Conservation (phyloP, 2,329 filamentous ascomycete species). For the Pyricularia pennisetigena region DNA sequence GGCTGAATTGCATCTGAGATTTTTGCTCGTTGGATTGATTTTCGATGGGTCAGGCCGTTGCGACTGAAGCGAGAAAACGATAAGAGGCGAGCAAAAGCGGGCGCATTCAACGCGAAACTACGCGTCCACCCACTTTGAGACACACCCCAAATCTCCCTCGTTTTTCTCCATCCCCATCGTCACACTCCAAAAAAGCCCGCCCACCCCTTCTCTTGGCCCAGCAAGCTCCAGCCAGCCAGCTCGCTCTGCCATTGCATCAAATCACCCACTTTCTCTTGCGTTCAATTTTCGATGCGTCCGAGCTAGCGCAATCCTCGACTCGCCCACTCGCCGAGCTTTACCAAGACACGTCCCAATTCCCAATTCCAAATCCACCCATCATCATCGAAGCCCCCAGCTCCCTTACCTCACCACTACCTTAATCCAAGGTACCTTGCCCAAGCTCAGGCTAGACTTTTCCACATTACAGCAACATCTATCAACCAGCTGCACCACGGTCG, state of each 20-base stretch:
- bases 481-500: background rate
- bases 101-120: constrained; percentile 6
- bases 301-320: background rate
- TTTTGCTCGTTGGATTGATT: background rate
- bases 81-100: background rate
- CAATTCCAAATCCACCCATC: background rate
- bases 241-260: background rate
- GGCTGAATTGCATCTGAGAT: background rate
- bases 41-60: background rate
- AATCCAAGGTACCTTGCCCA: background rate
- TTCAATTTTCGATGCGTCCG: background rate
- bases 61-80: background rate
- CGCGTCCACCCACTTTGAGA: constrained; percentile 3
- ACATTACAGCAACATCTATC: background rate
- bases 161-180: background rate
- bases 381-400: background rate
- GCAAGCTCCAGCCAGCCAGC: background rate
- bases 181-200: background rate
- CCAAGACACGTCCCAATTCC: background rate
- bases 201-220: background rate
- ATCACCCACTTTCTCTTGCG: background rate
- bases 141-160: background rate
- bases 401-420: background rate
- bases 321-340: background rate
- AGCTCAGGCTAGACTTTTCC: background rate